These are phyloP conservation scores for Leccinum variicolor DNA, from an alignment of 768 basidiomycete species.

Conservation along the genomic window DNA sequence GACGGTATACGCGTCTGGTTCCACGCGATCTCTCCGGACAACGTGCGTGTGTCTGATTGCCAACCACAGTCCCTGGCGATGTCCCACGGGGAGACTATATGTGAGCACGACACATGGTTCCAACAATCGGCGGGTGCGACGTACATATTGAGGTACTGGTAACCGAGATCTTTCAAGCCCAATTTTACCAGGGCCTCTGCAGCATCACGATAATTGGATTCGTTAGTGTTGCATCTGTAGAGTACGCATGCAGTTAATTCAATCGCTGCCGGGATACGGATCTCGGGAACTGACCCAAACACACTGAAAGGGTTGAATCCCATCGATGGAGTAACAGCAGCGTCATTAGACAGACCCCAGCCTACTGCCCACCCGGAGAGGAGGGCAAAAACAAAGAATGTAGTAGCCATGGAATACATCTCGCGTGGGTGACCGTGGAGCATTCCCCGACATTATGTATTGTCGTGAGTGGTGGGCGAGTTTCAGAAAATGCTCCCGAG, in stretches of 20 bases:
- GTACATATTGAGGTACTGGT: conserved; percentile 11
- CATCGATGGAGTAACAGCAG: conserved; percentile 9
- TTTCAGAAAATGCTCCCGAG: neutral
- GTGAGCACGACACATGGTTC: neutral
- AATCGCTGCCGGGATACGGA: neutral
- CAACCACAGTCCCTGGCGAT: conserved; percentile 11
- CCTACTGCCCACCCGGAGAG: neutral
- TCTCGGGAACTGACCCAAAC: neutral
- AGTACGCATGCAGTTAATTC: neutral
- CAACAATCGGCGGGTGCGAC: neutral
- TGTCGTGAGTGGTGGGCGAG: too few species aligned
- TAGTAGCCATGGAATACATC: neutral
- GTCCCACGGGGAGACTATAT: neutral
- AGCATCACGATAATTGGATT: conserved; percentile 3
- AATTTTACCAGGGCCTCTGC: conserved; percentile 1
- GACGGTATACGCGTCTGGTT: conserved; percentile 8
- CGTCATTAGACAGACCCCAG: conserved; percentile 1
- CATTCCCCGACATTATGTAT: neutral
- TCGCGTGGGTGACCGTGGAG: too few species aligned
- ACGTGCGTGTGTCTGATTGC: conserved; percentile 2
- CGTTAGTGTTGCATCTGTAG: conserved; percentile 6
- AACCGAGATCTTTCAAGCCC: conserved; percentile 5
- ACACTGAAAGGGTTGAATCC: conserved; percentile 15
- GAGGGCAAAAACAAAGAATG: neutral
- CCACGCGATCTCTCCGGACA: conserved; percentile 5